Conservation (phyloP, 768 basidiomycete species). For the Neoboletus magnificus region DNA sequence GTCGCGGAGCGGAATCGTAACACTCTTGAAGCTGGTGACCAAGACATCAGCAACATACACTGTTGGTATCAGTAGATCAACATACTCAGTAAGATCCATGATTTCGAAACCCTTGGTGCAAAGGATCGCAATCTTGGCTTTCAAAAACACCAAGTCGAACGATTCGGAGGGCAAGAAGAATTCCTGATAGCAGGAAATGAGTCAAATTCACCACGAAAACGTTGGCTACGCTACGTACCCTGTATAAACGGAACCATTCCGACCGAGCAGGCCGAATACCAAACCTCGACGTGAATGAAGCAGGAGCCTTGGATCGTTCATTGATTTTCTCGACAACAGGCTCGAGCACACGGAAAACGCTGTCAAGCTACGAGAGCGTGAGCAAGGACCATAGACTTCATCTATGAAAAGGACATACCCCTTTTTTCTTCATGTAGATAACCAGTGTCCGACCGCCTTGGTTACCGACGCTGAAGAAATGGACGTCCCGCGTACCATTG, state of each 20-base stretch:
- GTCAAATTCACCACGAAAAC: background rate
- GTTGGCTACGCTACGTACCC: constrained; percentile 38
- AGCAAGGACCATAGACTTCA: constrained; percentile 9
- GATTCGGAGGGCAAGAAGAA: constrained; percentile 93
- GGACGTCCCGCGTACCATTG: constrained; percentile 86
- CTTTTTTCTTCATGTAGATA: constrained; percentile 95
- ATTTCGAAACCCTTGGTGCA: constrained; percentile 96
- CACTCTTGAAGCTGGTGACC: constrained; percentile 68
- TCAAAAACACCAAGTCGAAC: constrained; percentile 87
- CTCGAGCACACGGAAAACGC: constrained; percentile 95
- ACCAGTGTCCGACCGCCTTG: constrained; percentile 86
- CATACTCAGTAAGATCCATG: constrained; percentile 92
- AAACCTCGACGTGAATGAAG: constrained; percentile 67
- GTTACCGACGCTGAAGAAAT: constrained; percentile 92
- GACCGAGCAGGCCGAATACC: constrained; percentile 77
- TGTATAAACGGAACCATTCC: constrained; percentile 94
- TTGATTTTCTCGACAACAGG: constrained; percentile 90
- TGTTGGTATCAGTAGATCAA: background rate
- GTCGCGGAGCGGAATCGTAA: constrained; percentile 84
- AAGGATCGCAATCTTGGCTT: constrained; percentile 89
- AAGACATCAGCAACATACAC: background rate
- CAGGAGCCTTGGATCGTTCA: constrained; percentile 67
- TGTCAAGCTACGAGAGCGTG: constrained; percentile 55
- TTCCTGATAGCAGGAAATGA: constrained; percentile 43
- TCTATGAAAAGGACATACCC: constrained; percentile 38